These are phyloP conservation scores for Schizothecium vesticola DNA, from an alignment of 495 filamentous ascomycete species.

Conservation along the genomic window DNA sequence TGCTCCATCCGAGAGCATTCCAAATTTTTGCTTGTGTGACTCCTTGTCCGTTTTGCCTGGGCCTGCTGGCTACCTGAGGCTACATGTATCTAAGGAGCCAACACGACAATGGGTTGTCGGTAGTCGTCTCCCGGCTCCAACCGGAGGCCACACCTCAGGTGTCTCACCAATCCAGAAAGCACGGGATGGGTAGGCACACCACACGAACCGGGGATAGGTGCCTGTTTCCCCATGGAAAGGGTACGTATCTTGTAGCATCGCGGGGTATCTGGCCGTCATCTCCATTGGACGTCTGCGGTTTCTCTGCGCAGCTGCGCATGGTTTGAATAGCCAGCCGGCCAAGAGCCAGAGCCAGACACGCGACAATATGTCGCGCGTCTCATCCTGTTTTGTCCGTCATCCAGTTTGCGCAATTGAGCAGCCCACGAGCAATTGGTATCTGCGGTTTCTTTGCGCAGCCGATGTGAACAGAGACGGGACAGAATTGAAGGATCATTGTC, in stretches of 20 bases:
- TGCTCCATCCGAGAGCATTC: neutral
- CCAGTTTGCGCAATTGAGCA: neutral
- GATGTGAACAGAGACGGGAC: neutral
- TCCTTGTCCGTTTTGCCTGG: too few species aligned
- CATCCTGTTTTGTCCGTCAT: neutral
- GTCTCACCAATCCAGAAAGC: neutral
- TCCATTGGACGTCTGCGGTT: neutral
- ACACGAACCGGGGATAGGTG: neutral
- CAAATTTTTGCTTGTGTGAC: neutral
- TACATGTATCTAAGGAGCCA: too few species aligned
- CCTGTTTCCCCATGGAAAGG: neutral
- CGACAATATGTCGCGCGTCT: neutral
- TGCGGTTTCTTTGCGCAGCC: neutral
- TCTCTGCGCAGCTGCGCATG: constrained; percentile 19
- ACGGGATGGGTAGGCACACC: neutral
- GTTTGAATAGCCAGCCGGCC: neutral
- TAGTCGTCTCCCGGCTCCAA: neutral
- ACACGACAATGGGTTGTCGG: neutral
- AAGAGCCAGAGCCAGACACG: neutral
- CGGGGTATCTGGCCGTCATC: neutral
- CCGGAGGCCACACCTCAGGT: neutral
- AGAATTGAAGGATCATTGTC: neutral
- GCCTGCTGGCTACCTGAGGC: too few species aligned
- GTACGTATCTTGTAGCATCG: neutral
- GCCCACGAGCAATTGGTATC: neutral